Evolutionary conservation across 148 eudicot species (phyloP).

Genomic region (Hydrangea macrophylla): DNA sequence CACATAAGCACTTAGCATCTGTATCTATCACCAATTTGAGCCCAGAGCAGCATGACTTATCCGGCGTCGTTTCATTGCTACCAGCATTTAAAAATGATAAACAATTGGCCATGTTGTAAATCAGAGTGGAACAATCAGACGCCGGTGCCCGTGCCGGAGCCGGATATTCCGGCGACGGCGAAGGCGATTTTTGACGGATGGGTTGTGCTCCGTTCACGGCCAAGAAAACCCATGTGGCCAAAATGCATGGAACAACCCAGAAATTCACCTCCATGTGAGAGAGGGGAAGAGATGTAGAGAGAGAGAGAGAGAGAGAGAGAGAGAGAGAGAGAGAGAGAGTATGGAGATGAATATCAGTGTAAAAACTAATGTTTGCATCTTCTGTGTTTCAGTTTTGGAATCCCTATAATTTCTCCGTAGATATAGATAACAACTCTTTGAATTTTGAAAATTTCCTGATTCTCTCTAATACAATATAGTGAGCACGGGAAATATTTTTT

Average conservation of each 20-base stretch:
- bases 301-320: too few species aligned
- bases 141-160: not conserved
- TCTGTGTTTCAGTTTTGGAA: too few species aligned
- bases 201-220: not conserved
- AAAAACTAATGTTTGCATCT: too few species aligned
- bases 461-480: too few species aligned
- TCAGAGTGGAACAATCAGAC: constrained; percentile 5
- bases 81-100: constrained; percentile 1
- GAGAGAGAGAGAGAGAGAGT: too few species aligned
- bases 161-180: not conserved
- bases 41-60: constrained; percentile 17
- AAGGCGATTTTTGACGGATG: not conserved
- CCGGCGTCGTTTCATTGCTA: not conserved
- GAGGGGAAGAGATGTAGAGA: too few species aligned
- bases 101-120: constrained; percentile 20
- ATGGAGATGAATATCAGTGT: constrained; percentile 17
- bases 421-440: too few species aligned
- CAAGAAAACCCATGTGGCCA: not conserved
- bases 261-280: not conserved
- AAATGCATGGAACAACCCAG: not conserved
- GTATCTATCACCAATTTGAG: constrained; percentile 6
- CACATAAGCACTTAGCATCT: constrained; percentile 15
- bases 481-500: too few species aligned
- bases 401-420: too few species aligned
- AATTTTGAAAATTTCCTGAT: too few species aligned